Conservation (phyloP, 2,329 filamentous ascomycete genomes). For the Calycina herbarum region DNA sequence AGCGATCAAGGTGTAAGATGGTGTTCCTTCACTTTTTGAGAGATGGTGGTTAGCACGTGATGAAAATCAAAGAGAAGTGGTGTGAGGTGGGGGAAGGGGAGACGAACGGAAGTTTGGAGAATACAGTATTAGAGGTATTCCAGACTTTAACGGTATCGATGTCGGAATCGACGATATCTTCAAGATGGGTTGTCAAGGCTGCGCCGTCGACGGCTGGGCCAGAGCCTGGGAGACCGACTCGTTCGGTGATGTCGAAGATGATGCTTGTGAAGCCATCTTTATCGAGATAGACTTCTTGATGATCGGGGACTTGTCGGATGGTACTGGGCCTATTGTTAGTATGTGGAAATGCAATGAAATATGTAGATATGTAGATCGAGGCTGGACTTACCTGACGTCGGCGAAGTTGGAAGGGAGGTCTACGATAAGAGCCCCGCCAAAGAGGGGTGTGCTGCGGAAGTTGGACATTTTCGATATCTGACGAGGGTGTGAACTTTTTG, state of each 20-base stretch:
- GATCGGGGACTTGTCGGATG: slow-evolving; percentile 75
- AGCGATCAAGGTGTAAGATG: slow-evolving; percentile 69
- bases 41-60: slow-evolving; percentile 24
- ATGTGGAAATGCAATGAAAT: slow-evolving; percentile 6
- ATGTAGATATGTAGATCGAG: slow-evolving; percentile 10
- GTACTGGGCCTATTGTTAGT: slow-evolving; percentile 49
- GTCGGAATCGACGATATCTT: slow-evolving; percentile 67
- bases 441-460: slow-evolving; percentile 62
- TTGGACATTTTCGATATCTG: slow-evolving; percentile 45
- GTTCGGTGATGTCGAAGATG: slow-evolving; percentile 88
- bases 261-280: slow-evolving; percentile 79
- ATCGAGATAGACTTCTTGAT: slow-evolving; percentile 92
- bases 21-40: slow-evolving; percentile 48
- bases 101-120: slow-evolving; percentile 49
- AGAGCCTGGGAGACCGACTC: slow-evolving; percentile 59
- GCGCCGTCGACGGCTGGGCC: slow-evolving; percentile 64
- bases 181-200: slow-evolving; percentile 67
- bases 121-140: slow-evolving; percentile 61
- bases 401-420: slow-evolving; percentile 69
- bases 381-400: slow-evolving; percentile 65
- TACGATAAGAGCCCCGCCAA: slow-evolving; percentile 69
- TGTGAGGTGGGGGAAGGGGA: not conserved
- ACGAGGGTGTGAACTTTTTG: not conserved
- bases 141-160: slow-evolving; percentile 65
- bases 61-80: not conserved